Conservation (phyloP, 208 protist species). For the Trypanosoma melophagium region DNA sequence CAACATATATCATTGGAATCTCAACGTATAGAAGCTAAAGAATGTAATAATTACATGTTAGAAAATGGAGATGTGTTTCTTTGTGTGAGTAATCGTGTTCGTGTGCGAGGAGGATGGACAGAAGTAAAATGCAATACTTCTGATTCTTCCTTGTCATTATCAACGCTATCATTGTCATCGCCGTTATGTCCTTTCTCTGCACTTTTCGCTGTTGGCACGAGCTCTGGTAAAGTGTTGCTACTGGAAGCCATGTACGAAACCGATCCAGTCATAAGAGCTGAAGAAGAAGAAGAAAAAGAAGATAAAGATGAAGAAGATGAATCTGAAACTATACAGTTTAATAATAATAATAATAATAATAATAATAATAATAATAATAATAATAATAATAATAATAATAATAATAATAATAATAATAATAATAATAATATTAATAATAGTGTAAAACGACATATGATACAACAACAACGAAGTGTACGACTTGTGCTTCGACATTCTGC, state of each 20-base stretch:
- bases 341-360: background rate
- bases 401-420: background rate
- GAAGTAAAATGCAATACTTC: background rate
- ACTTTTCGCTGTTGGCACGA: slow-evolving; percentile 19
- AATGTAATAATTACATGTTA: slow-evolving; percentile 6
- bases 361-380: slow-evolving; percentile 1
- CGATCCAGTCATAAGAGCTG: too few relatives aligned
- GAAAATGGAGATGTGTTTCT: slow-evolving; percentile 33
- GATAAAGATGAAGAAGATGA: background rate
- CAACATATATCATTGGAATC: background rate
- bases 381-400: background rate
- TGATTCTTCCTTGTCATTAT: too few relatives aligned
- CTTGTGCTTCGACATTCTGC: background rate
- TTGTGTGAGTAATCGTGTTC: slow-evolving; percentile 15
- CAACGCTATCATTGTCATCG: too few relatives aligned
- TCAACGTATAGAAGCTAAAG: too few relatives aligned
- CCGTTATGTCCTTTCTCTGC: background rate
- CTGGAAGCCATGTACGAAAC: slow-evolving; percentile 6
- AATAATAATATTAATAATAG: background rate
- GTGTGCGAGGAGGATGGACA: background rate
- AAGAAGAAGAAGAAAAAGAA: background rate
- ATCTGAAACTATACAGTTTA: background rate
- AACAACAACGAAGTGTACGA: background rate
- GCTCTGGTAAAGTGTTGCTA: slow-evolving; percentile 8
- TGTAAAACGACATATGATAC: background rate